Base-by-base conservation (phyloP, 352 stramenopile genomes). In the Phytophthora brassicae region DNA sequence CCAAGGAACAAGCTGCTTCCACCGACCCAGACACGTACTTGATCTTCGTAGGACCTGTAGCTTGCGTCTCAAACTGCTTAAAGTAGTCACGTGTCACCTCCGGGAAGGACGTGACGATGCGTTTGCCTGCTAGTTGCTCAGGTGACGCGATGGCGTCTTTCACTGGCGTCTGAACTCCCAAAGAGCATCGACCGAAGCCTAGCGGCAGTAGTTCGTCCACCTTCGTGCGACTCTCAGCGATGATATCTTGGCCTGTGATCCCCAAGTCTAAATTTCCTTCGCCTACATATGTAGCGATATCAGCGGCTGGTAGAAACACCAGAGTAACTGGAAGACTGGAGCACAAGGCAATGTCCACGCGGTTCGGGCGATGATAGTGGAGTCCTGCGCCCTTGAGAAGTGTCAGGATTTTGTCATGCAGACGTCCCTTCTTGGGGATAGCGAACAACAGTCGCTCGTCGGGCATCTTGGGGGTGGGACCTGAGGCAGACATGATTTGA, bases 21-120 rank as follows among this genome's bases (percentile, higher is more conserved):
- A 99, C 97, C 14, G 93, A 98, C n/a, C 97, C 97, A 0, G 93
- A 98, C 26, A 99, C 95, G 78, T 98, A 98, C 68, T 95, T 97
- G 68, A 99, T 97, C 61, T 92, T 92, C 46, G 89, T 89, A 29
- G 68, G 78, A 12, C 71, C 72, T 26, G 59, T 79, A 26, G 62
- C 69, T 7, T 84, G 68, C 12, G 49, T 74, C 64, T 98, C 94
- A 51, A 97, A 92, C 33, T 91, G 71, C 69, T 96, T 86, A 64
- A 99, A 99, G 76, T 98, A 99, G 60, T 94, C 73, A 50, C 88
- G 88, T 6, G 96, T 96, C 46, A 99, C 72, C 16, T 90, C 75
- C 1, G 96, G 95, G 73, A 99, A 99, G 42, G 92, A 98, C 45
- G 97, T 99, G 33, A 98, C 96, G 72, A 99, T 99, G 78, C 97